Evolutionary conservation across 2,329 filamentous ascomycete genomes (phyloP).

Genomic region (Nakataea oryzae): DNA sequence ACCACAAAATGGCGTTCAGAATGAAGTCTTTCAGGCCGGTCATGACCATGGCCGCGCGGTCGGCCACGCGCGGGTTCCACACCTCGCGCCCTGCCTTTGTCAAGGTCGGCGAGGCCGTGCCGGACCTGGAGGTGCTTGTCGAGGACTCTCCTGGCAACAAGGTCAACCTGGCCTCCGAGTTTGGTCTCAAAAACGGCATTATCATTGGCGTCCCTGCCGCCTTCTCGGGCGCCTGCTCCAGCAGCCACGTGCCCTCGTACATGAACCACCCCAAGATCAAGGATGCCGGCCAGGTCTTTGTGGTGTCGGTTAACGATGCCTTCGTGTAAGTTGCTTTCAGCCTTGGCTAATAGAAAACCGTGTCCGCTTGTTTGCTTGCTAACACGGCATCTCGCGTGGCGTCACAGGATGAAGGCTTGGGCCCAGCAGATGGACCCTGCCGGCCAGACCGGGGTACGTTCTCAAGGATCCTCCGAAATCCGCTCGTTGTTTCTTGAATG

Average conservation of each 20-base stretch:
- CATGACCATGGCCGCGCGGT: slow-evolving; percentile 5
- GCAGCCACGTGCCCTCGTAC: slow-evolving; percentile 73
- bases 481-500: neutral
- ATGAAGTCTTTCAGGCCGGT: slow-evolving; percentile 1
- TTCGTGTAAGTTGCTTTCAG: slow-evolving; percentile 61
- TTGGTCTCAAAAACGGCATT: slow-evolving; percentile 60
- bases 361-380: neutral
- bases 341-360: neutral
- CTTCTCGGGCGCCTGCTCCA: slow-evolving; percentile 51
- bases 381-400: neutral
- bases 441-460: slow-evolving; percentile 63
- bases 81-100: slow-evolving; percentile 52
- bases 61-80: slow-evolving; percentile 43
- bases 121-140: slow-evolving; percentile 64
- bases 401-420: slow-evolving; percentile 79
- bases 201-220: slow-evolving; percentile 80
- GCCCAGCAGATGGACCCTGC: slow-evolving; percentile 64
- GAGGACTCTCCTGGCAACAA: slow-evolving; percentile 88
- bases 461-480: neutral
- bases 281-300: slow-evolving; percentile 74
- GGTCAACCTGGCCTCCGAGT: slow-evolving; percentile 73
- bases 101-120: slow-evolving; percentile 69
- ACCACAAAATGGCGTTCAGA: slow-evolving; percentile 1
- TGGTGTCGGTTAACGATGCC: slow-evolving; percentile 86
- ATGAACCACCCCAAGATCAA: slow-evolving; percentile 70